phyloP scores from a whole-genome alignment of 2,329 filamentous ascomycete species.

The Knufia petricola region DNA sequence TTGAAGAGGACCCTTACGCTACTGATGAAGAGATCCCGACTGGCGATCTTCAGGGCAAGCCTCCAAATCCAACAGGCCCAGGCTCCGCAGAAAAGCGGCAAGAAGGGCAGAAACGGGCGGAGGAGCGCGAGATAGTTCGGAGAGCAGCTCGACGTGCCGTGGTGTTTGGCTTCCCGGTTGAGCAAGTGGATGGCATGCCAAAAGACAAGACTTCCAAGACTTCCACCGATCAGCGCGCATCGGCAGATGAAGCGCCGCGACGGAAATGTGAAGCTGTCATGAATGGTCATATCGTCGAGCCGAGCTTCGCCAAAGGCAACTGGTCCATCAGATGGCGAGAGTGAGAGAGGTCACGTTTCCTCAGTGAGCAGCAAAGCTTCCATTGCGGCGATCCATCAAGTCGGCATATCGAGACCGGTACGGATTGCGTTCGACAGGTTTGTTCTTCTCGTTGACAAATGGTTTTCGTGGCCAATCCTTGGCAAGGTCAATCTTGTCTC shows the following conservation, averaged over 20 bases:
- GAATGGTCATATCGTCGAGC: slow-evolving; percentile 49
- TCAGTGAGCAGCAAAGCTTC: slow-evolving; percentile 20
- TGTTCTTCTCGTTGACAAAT: slow-evolving; percentile 26
- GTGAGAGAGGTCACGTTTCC: slow-evolving; percentile 1
- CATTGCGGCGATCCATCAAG: slow-evolving; percentile 23
- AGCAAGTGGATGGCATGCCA: not conserved
- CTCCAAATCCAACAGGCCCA: slow-evolving; percentile 32
- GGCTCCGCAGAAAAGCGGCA: slow-evolving; percentile 31
- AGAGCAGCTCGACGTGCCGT: slow-evolving; percentile 17
- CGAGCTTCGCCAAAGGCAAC: slow-evolving; percentile 52
- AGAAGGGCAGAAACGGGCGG: slow-evolving; percentile 18
- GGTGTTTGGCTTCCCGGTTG: slow-evolving; percentile 14
- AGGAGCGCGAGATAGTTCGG: slow-evolving; percentile 18
- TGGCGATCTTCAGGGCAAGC: slow-evolving; percentile 19
- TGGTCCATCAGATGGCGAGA: slow-evolving; percentile 52
- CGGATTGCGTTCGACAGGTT: slow-evolving; percentile 22
- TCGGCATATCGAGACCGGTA: slow-evolving; percentile 18
- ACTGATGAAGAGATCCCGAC: slow-evolving; percentile 6
- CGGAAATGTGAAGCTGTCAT: slow-evolving; percentile 51
- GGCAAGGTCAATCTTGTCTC: slow-evolving; percentile 78
- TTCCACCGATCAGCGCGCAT: slow-evolving; percentile 2
- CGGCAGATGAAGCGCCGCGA: slow-evolving; percentile 9
- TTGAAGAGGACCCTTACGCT: slow-evolving; percentile 12
- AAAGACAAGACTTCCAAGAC: not conserved
- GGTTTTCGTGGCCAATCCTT: slow-evolving; percentile 82